Percentiles rank a stretch among this genome's conserved stretches.
phyloP scores from a whole-genome alignment of 352 stramenopile genomes.

The Pythium rhizo-oryzae region DNA sequence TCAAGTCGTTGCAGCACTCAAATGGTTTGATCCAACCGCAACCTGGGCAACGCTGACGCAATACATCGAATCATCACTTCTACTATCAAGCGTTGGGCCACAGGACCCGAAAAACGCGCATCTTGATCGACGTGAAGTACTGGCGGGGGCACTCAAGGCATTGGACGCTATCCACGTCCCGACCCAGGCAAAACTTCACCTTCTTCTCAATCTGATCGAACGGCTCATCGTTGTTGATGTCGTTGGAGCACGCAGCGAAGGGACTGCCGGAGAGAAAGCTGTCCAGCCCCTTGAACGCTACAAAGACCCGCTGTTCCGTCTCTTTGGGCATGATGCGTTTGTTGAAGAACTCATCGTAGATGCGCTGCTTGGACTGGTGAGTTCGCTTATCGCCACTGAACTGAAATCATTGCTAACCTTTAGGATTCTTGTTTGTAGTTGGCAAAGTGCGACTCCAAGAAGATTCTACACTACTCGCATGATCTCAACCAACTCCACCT shows the following conservation, averaged over 20 bases:
- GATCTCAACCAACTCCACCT: constrained; percentile 58
- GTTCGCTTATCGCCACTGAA: neutral
- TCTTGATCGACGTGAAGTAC: constrained; percentile 47
- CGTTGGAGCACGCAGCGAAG: constrained; percentile 6
- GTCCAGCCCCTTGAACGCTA: constrained; percentile 20
- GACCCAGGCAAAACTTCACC: constrained; percentile 67
- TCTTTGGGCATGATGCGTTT: constrained; percentile 66
- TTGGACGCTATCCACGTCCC: constrained; percentile 60
- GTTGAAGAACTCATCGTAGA: constrained; percentile 78
- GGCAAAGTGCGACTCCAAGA: constrained; percentile 53
- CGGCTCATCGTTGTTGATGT: constrained; percentile 34
- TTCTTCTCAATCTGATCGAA: constrained; percentile 68
- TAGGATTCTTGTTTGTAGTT: constrained; percentile 37
- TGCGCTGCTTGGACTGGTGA: constrained; percentile 60
- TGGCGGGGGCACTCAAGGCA: constrained; percentile 68
- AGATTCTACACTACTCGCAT: constrained; percentile 51
- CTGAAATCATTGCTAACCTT: neutral
- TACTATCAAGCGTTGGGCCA: constrained; percentile 13
- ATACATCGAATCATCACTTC: constrained; percentile 54
- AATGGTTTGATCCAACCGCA: constrained; percentile 64
- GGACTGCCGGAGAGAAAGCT: neutral
- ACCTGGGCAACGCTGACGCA: constrained; percentile 73
- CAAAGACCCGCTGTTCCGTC: constrained; percentile 55
- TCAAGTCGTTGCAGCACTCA: constrained; percentile 70
- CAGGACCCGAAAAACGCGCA: constrained; percentile 19